Base-by-base conservation (phyloP, 352 stramenopile genomes). In the Phytopythium ostracodes region DNA sequence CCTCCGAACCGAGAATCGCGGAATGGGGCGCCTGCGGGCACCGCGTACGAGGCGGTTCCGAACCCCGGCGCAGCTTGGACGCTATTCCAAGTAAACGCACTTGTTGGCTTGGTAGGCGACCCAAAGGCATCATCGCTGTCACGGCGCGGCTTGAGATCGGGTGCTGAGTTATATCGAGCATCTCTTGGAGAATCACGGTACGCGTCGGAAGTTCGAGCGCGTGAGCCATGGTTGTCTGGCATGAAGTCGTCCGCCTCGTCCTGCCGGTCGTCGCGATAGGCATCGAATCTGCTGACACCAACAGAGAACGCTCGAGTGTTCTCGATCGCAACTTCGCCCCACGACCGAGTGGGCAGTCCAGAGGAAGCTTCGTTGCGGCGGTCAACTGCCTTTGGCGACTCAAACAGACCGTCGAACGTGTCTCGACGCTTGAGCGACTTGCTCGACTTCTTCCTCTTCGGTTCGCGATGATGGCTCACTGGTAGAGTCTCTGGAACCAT, bases 401-500 rank as follows among this genome's bases (percentile, higher is more conserved):
- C 76, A 27, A 93, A 93, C 18, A 93, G 63, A 56, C 84, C 75
- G 64, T 91, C 81, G 63, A 93, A 93, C 17, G 84, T 93, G 56
- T 73, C 80, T 59, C 81, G 76, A 35, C 80, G 77, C 42, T 77
- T 70, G 31, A 63, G 40, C 3, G 46, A 68, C 31, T 60, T 70
- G 15, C 33, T 59, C 2, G 56, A n/a, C 20, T 67, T 66, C 35
- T 63, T 61, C 40, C 65, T 50, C 12, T 42, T 56, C 62, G 65
- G 52, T 27, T 68, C 40, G 27, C 52, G 33, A 6, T 12, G 36
- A 53, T 58, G 17, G 12, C 24, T 66, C 25, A 8, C 18, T 20
- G 40, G 43, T 9, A 44, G 20, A 38, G 51, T 25, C 0, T 12
- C 11, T 29, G 51, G 51, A 18, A 57, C 51, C 51, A 57, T 57